Evolutionary conservation across 331 rosid species (phyloP), one percentile per base, ranked within the genome.

Genomic region (Acacia pycnantha): DNA sequence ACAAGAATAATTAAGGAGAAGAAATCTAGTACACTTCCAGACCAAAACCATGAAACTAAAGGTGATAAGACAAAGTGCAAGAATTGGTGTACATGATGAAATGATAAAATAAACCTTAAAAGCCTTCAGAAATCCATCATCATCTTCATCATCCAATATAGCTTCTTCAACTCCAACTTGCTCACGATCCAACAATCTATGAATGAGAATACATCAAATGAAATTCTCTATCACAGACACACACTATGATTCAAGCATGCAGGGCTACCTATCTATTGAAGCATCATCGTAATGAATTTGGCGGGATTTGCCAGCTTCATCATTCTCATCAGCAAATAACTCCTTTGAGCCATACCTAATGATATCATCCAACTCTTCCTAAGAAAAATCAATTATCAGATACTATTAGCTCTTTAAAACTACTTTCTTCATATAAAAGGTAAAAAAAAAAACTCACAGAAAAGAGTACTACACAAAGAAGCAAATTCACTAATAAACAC

Each of bases 341-440:
- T 96, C 99, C 90, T 91, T 92, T 16, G 99, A 96, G 62, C 99
- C 98, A 81, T 94, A 94, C 86, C 98, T 88, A 79, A 96, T 94
- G 85, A 96, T 96, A 84, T 96, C 99, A 89, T 96, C 98, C 81
- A 96, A 88, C 88, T 96, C 98, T 87, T 96, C 99, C 99, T 96
- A 82, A 56, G 53, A 26, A 72, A 62, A 82, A 82, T 84, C 15
- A 37, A 77, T 13, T 62, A 51, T 44, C 75, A 73, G 53, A 82
- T 67, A 79, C 22, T 77, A 73, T 76, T 71, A 79, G 81, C 70
- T 72, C 77, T 76, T 78, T 51, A 69, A 77, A 53, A 73, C 50
- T 72, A 71, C 66, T 16, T 53, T 51, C 72, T 41, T 84, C 12
- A 29, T 31, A 64, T 2, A 29, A 31, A 33, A 6, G 37, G 70